phyloP scores from a whole-genome alignment of 2,329 filamentous ascomycete species.

The Hypomyces rosellus region DNA sequence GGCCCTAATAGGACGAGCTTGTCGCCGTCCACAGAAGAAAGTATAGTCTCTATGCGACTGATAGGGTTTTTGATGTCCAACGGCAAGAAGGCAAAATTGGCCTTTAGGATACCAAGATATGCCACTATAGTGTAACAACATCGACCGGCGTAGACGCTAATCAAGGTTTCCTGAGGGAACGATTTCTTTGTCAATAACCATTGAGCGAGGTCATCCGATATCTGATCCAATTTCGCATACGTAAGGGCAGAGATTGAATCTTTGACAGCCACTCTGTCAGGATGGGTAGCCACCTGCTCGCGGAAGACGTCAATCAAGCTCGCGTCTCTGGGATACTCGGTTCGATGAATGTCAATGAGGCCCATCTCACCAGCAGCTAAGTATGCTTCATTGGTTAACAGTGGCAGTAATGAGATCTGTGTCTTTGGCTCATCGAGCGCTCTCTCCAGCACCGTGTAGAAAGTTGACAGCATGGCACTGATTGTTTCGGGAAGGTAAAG shows the following conservation, averaged over 20 bases:
- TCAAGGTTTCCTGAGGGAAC: constrained; percentile 14
- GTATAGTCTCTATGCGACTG: background rate
- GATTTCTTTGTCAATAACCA: background rate
- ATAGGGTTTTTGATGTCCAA: background rate
- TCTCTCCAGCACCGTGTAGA: constrained; percentile 12
- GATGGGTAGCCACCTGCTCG: constrained; percentile 11
- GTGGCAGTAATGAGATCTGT: background rate
- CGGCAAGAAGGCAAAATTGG: background rate
- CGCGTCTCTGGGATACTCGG: constrained; percentile 13
- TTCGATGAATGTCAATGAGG: background rate
- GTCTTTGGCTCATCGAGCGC: constrained; percentile 8
- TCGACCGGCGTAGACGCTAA: constrained; percentile 14
- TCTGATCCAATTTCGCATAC: constrained; percentile 17
- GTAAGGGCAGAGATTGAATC: constrained; percentile 15
- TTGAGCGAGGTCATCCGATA: constrained; percentile 15
- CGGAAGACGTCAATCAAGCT: constrained; percentile 19
- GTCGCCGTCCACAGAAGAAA: background rate
- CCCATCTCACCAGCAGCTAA: background rate
- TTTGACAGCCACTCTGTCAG: constrained; percentile 14
- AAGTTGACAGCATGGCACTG: constrained; percentile 13
- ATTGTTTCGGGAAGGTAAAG: constrained; percentile 15
- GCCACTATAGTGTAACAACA: constrained; percentile 20
- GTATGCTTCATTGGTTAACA: background rate
- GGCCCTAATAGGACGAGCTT: background rate
- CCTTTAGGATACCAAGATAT: constrained; percentile 18